A percentile compares a stretch with the other conserved stretches of the same genome.
Conservation (phyloP, 1,284 basidiomycete genomes). For the Ustilago nuda region DNA sequence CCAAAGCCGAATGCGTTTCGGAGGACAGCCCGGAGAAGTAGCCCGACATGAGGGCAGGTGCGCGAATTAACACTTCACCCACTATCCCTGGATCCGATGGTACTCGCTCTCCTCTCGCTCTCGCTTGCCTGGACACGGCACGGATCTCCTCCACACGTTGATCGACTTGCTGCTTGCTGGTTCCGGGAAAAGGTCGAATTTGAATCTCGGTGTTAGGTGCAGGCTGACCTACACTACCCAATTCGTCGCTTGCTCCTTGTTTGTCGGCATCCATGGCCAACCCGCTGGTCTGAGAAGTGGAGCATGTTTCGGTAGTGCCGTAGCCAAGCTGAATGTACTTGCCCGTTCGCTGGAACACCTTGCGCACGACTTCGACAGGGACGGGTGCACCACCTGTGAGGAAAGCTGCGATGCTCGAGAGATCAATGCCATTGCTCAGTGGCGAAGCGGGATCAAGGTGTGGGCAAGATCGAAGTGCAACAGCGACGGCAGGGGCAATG, state of each 20-base stretch:
- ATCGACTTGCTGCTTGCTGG: conserved; percentile 26
- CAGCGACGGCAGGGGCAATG: conserved; percentile 70
- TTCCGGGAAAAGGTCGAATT: conserved; percentile 40
- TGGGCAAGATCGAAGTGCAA: conserved; percentile 68
- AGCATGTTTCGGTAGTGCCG: conserved; percentile 56
- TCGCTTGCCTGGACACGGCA: conserved; percentile 22
- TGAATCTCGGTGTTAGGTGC: conserved; percentile 34
- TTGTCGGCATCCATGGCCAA: conserved; percentile 34
- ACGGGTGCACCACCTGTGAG: conserved; percentile 70
- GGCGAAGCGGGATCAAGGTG: conserved; percentile 46
- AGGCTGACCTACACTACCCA: conserved; percentile 49
- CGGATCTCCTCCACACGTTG: conserved; percentile 38
- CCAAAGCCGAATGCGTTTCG: conserved; percentile 49
- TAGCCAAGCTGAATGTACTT: conserved; percentile 67
- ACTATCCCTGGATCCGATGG: conserved; percentile 44
- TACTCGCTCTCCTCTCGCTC: conserved; percentile 38
- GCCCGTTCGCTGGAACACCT: conserved; percentile 68
- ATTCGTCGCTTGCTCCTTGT: conserved; percentile 31
- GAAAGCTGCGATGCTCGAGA: conserved; percentile 67
- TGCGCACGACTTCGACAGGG: conserved; percentile 65
- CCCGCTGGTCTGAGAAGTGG: conserved; percentile 38
- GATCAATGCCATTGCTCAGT: conserved; percentile 58
- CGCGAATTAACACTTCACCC: conserved; percentile 53
- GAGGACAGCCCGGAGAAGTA: conserved; percentile 56
- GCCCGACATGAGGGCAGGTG: conserved; percentile 52